Base-by-base conservation (phyloP, 2,329 filamentous ascomycete genomes). In the Teratosphaeria destructans region DNA sequence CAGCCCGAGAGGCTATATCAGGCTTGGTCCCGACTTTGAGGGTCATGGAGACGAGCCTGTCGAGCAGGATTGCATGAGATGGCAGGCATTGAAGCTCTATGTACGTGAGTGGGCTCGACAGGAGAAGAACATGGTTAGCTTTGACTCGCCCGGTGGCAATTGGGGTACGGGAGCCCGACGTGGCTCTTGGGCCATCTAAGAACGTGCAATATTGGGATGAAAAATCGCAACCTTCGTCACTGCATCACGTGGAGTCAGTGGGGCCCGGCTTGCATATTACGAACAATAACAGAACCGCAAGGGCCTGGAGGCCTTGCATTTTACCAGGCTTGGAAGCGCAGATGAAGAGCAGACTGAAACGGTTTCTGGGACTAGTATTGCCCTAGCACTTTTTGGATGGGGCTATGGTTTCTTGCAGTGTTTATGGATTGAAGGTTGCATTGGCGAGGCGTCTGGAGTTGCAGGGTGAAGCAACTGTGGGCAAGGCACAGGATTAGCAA, bases 91-190 rank as follows among this genome's bases (percentile, higher is more conserved):
- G 52, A 87, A 86, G 69, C 71, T 85, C 49, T 97, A 97, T 72
- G 88, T 97, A 47, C 81, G 81, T 43, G 91, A 96, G 72, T 97
- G 93, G 93, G 92, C 88, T 27, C 81, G 87, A 59, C 91, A 96
- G 73, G 89, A 95, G 71, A 90, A 91, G 5, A 81, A 84, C 62
- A 84, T 94, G 73, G 80, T 70, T 14, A 63, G 63, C 23, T 64
- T 62, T 3, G 67, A 67, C 23, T 60, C 67, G 26, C 63, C 67
- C 4, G 73, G 70, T 43, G 72, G 71, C 12, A 69, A 70, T 29
- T 75, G 73, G 65, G 78, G 77, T 11, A 74, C 75, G 27, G 73
- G 70, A n/a, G 76, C 75, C 1, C 71, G 78, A 62, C 75, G 76
- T 64, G 78, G 78, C 27, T 78, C 76, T 70, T 80, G 78, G 78